Evolutionary conservation across 2,329 filamentous ascomycete species (phyloP), one percentile per base, ranked within the genome.

Genomic region (Penicillium verrucosum): DNA sequence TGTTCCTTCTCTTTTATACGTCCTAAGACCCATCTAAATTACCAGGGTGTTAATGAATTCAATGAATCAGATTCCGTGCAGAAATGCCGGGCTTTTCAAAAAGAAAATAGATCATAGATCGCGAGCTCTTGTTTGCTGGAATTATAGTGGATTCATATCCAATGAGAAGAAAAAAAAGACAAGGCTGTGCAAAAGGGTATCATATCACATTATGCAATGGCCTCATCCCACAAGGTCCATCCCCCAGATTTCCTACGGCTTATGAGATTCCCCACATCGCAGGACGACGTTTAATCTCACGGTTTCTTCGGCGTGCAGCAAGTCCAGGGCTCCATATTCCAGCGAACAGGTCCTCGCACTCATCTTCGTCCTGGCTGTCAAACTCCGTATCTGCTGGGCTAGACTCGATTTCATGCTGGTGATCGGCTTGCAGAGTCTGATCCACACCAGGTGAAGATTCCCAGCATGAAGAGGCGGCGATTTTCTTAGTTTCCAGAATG

Each of bases 361-460:
- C 85, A 58, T 87, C 84, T 65, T 87, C 85, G 67, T 87, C 84
- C 70, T 86, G 81, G 56, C 80, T 83, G 65, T 87, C 84, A 65
- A 87, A 87, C 65, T 85, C 81, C 3, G 83, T 60, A n/a, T 76
- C 73, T 37, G 73, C 65, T 12, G 57, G 42, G 12, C 64, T 61
- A 37, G 58, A 36, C 38, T 62, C 59, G n/a, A 54, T 51, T 36
- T 11, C 34, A 36, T 30, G 16, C 9, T 27, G 50, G n/a, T n/a
- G 21, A 14, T 53, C 47, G 25, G 54, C 56, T 27, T 46, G 27
- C 16, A 54, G 41, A n/a, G 50, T n/a, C 5, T 51, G 46, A n/a
- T 59, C 44, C 12, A 54, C 30, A 41, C 54, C 41, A 12, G 64
- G 60, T 16, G 65, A 56, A 14, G 69, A 67, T 58, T 85, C 83